phyloP scores from a whole-genome alignment of 2,329 filamentous ascomycete species.

The Sclerotinia minor region DNA sequence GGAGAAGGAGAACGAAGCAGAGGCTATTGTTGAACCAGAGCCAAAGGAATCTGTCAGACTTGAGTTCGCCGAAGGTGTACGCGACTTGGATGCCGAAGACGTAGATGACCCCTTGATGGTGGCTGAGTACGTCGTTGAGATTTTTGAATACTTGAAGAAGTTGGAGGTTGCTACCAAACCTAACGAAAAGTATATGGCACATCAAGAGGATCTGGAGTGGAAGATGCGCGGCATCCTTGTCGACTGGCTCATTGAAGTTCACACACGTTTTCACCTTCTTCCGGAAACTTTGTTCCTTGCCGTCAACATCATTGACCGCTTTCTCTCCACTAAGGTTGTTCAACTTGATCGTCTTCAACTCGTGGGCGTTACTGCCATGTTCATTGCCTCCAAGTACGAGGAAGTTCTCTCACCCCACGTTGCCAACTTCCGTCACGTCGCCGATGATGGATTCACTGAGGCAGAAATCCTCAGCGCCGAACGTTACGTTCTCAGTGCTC shows the following conservation, averaged over 20 bases:
- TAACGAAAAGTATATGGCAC: conserved; percentile 92
- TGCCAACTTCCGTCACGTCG: conserved; percentile 93
- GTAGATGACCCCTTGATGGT: conserved; percentile 95
- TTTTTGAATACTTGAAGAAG: conserved; percentile 92
- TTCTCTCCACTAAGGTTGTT: conserved; percentile 92
- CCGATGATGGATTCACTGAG: conserved; percentile 94
- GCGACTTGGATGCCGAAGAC: conserved; percentile 82
- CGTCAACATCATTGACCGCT: conserved; percentile 98
- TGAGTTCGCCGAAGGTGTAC: conserved; percentile 46
- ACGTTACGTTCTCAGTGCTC: conserved; percentile 83
- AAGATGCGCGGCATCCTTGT: conserved; percentile 97
- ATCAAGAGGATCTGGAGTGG: conserved; percentile 95
- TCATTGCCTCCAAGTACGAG: conserved; percentile 98
- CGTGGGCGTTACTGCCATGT: conserved; percentile 98
- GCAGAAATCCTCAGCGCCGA: conserved; percentile 96
- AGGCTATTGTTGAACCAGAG: conserved; percentile 38
- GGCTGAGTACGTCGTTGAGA: conserved; percentile 93
- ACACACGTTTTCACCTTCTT: conserved; percentile 92
- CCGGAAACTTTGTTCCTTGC: conserved; percentile 96
- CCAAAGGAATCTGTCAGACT: conserved; percentile 36
- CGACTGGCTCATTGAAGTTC: conserved; percentile 98
- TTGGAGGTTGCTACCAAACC: conserved; percentile 79
- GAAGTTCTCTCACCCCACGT: conserved; percentile 97
- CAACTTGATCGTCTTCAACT: conserved; percentile 94
- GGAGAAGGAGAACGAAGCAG: conserved; percentile 44